Conservation (phyloP, 805 yeast genomes). For the Candida koratica region DNA sequence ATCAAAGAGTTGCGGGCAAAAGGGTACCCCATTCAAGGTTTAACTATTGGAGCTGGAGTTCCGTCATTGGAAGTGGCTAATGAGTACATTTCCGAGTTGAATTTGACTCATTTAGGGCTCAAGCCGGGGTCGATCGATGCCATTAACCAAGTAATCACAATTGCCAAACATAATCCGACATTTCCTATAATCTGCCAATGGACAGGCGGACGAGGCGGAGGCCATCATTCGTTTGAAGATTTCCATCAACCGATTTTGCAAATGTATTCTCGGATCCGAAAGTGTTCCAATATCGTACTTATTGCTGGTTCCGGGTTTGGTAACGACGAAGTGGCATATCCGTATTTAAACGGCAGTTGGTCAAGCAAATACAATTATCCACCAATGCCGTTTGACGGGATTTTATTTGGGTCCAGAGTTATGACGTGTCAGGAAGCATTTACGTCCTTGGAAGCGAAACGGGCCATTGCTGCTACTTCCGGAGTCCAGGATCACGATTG, state of each 20-base stretch:
- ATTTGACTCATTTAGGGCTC: slow-evolving; percentile 89
- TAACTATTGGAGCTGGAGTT: slow-evolving; percentile 99
- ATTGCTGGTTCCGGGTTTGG: slow-evolving; percentile 99
- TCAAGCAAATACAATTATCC: slow-evolving; percentile 83
- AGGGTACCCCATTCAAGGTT: slow-evolving; percentile 94
- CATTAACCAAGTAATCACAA: slow-evolving; percentile 76
- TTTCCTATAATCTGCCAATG: slow-evolving; percentile 98
- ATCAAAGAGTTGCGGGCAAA: slow-evolving; percentile 81
- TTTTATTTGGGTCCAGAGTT: slow-evolving; percentile 91
- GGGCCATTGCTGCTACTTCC: slow-evolving; percentile 81
- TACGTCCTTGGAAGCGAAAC: slow-evolving; percentile 91
- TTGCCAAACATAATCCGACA: slow-evolving; percentile 91
- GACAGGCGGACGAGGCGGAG: slow-evolving; percentile 99
- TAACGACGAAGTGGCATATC: slow-evolving; percentile 93
- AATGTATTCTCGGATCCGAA: slow-evolving; percentile 93
- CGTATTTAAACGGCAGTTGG: slow-evolving; percentile 98
- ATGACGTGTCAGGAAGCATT: slow-evolving; percentile 96
- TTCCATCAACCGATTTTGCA: slow-evolving; percentile 96
- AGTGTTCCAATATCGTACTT: slow-evolving; percentile 80
- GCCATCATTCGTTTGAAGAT: slow-evolving; percentile 98
- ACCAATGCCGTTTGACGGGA: slow-evolving; percentile 99
- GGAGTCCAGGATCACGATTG: slow-evolving; percentile 88
- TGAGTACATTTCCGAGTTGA: slow-evolving; percentile 90
- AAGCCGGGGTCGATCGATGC: slow-evolving; percentile 98
- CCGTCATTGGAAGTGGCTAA: slow-evolving; percentile 96